Evolutionary conservation across 306 rosid genomes (phyloP), one percentile per base, ranked within the genome.

Genomic region (Casuarina equisetifolia): DNA sequence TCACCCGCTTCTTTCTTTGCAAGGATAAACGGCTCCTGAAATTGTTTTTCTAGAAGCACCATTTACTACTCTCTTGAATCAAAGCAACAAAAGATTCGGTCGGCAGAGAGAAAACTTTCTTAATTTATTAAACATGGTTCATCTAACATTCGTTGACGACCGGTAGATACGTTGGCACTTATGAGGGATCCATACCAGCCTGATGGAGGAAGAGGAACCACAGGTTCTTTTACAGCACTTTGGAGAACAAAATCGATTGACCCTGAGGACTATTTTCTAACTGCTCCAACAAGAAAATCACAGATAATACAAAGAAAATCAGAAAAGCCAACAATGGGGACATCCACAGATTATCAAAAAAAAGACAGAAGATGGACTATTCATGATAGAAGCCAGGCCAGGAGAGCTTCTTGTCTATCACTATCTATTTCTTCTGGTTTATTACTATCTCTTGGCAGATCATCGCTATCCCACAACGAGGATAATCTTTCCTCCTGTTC

Each of bases 301-400:
- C 42, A 32, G 12, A 10, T 1, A 61, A 61, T 8, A 10, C 32
- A 25, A 25, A 51, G 19, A 13, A 51, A 51, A 51, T 25, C 32
- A 25, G 32, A 25, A 25, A 25, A 25, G 32, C 32, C 32, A 25
- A 25, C 32, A 25, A 25, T 25, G 32, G 32, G 32, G 32, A 25
- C 32, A 25, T 25, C 32, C 32, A 25, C 32, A 25, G 32, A 25
- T 25, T 25, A 25, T 25, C 32, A 25, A 19, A 55, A 55, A 13
- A 54, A 2, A 2, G 9, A 20, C 4, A 9, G 38, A 58, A 13
- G 4, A 3, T 4, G 3, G 38, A 3, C 15, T 19, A 0, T 72
- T 88, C 81, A 92, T 55, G 93, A 88, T 15, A 90, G 88, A 69
- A 92, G 79, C 90, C 91, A 85, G 66, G 87, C 83, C 36, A 84